Evolutionary conservation across 1,284 basidiomycete genomes (phyloP).

Genomic region (Vanrija pseudolonga): DNA sequence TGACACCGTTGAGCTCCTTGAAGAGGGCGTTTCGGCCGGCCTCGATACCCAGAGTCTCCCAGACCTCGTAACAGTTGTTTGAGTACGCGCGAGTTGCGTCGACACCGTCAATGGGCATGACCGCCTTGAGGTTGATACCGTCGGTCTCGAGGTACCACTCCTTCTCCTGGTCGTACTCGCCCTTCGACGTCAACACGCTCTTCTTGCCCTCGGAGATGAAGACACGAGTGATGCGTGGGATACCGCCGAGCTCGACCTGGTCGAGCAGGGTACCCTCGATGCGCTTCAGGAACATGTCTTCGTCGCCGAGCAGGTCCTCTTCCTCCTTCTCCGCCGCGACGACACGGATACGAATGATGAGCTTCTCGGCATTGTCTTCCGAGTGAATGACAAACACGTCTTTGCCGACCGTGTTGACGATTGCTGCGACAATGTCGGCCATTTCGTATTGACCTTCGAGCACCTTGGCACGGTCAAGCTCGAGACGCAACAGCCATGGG

Average conservation of each 20-base stretch:
- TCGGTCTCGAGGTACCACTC: constrained; percentile 99
- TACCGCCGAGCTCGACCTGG: constrained; percentile 91
- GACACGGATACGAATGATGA: constrained; percentile 94
- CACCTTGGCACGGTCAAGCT: constrained; percentile 96
- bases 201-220: constrained; percentile 91
- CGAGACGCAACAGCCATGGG: constrained; percentile 94
- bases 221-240: constrained; percentile 84
- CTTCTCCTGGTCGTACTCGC: constrained; percentile 56
- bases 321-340: constrained; percentile 86
- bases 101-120: constrained; percentile 92
- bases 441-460: constrained; percentile 95
- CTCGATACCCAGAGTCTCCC: constrained; percentile 96
- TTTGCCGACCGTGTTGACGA: constrained; percentile 90
- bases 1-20: constrained; percentile 87
- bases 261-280: constrained; percentile 95
- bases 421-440: constrained; percentile 90
- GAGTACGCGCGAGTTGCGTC: constrained; percentile 90
- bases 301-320: constrained; percentile 75
- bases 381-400: constrained; percentile 98
- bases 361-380: constrained; percentile 97
- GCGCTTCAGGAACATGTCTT: constrained; percentile 94
- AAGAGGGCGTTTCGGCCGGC: constrained; percentile 91
- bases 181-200: constrained; percentile 59
- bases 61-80: constrained; percentile 95
- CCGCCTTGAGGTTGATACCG: constrained; percentile 88